These are phyloP conservation scores for Tricholoma saponaceum DNA, from an alignment of 768 basidiomycete genomes.

Conservation along the genomic window DNA sequence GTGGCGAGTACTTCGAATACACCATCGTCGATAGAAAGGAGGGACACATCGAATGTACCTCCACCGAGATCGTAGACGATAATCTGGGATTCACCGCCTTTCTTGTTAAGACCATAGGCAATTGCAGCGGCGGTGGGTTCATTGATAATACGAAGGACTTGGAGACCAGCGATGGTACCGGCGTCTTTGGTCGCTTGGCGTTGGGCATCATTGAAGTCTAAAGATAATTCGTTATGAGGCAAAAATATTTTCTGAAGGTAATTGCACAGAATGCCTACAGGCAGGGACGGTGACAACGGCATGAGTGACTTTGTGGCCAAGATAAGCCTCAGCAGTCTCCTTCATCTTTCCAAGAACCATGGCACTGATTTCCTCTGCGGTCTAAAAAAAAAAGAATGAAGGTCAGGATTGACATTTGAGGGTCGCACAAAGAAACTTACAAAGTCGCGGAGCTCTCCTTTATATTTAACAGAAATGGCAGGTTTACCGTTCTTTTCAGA, in stretches of 20 bases:
- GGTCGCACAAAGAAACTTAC: slow-evolving; percentile 41
- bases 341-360: slow-evolving; percentile 99
- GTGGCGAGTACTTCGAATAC: slow-evolving; percentile 89
- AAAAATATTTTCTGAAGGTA: background rate
- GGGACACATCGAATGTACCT: slow-evolving; percentile 98
- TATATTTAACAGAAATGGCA: slow-evolving; percentile 71
- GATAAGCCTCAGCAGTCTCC: slow-evolving; percentile 98
- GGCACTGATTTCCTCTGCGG: slow-evolving; percentile 91
- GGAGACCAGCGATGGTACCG: slow-evolving; percentile 90
- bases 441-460: slow-evolving; percentile 76
- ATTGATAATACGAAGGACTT: slow-evolving; percentile 96
- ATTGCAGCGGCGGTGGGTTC: slow-evolving; percentile 97
- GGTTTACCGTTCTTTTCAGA: slow-evolving; percentile 81
- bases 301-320: slow-evolving; percentile 93
- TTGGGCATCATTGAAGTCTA: slow-evolving; percentile 98
- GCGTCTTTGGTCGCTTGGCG: slow-evolving; percentile 99
- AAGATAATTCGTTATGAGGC: slow-evolving; percentile 8
- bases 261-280: slow-evolving; percentile 42
- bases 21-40: slow-evolving; percentile 91
- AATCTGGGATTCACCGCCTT: slow-evolving; percentile 89
- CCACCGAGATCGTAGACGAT: slow-evolving; percentile 98
- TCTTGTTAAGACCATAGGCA: slow-evolving; percentile 98
- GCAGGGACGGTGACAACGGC: slow-evolving; percentile 98
- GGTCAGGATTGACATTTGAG: background rate
- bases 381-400: slow-evolving; percentile 37